A percentile compares a stretch with the other conserved stretches of the same genome.
These are phyloP conservation scores for Arthrobotrys entomopaga DNA, from an alignment of 2,329 filamentous ascomycete species.

Conservation along the genomic window DNA sequence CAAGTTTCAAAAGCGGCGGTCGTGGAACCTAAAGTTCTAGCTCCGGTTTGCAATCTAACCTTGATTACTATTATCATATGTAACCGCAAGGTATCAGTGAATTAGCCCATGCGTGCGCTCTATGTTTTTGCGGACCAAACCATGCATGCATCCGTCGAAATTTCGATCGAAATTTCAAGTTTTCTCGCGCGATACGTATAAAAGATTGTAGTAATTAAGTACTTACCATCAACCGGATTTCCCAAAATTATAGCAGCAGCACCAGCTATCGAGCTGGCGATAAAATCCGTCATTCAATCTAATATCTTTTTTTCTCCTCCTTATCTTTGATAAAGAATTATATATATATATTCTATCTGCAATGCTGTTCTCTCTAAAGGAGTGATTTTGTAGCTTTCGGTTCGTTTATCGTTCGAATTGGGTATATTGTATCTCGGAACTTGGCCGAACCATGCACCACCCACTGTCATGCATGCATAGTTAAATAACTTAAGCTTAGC, in stretches of 20 bases:
- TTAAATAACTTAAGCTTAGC: too few relatives aligned
- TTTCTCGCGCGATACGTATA: conserved; percentile 2
- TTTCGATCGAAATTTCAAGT: too few relatives aligned
- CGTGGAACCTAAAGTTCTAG: conserved; percentile 57
- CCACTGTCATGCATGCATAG: neutral
- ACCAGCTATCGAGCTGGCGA: conserved; percentile 90
- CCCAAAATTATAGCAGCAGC: conserved; percentile 86
- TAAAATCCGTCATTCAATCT: conserved; percentile 76
- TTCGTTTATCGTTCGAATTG: conserved; percentile 7
- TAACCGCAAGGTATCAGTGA: conserved; percentile 12
- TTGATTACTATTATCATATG: conserved; percentile 70
- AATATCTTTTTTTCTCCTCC: neutral
- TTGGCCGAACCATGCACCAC: conserved; percentile 32
- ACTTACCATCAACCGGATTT: conserved; percentile 75
- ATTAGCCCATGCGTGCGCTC: too few relatives aligned
- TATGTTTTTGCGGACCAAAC: too few relatives aligned
- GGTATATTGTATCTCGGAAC: conserved; percentile 39
- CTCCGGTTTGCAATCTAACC: conserved; percentile 79
- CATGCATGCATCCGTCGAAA: too few relatives aligned
- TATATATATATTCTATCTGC: too few relatives aligned
- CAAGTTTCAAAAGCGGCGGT: conserved; percentile 47
- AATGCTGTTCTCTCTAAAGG: too few relatives aligned
- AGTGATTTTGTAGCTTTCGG: conserved; percentile 7
- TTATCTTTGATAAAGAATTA: too few relatives aligned
- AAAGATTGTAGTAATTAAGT: neutral